Evolutionary conservation across 1,284 basidiomycete species (phyloP).

Genomic region (Ustilago tritici): DNA sequence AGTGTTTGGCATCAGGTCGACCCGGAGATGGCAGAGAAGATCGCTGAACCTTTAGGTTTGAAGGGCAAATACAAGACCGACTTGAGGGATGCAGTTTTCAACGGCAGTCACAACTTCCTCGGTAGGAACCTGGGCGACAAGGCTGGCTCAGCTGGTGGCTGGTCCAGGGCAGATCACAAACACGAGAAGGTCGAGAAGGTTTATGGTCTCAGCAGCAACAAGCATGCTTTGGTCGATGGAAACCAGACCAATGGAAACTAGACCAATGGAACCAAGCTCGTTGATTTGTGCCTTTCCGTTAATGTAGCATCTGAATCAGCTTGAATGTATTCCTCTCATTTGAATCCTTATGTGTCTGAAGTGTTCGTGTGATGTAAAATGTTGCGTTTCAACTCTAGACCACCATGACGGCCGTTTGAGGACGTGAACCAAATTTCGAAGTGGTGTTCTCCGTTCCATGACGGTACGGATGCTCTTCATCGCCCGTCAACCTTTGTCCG

Average conservation of each 20-base stretch:
- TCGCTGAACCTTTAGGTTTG: conserved; percentile 51
- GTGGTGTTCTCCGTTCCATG: too few species aligned
- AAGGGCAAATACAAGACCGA: conserved; percentile 51
- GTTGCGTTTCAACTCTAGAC: too few species aligned
- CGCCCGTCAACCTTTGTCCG: too few species aligned
- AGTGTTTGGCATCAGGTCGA: conserved; percentile 58
- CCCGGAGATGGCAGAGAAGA: conserved; percentile 39
- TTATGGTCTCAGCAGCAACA: conserved; percentile 27
- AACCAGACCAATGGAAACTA: conserved; percentile 15
- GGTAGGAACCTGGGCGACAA: conserved; percentile 31
- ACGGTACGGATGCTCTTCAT: too few species aligned
- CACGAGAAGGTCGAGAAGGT: conserved; percentile 24
- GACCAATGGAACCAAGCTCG: conserved; percentile 9
- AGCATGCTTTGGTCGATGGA: conserved; percentile 22
- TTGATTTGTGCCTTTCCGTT: not conserved
- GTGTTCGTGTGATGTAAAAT: too few species aligned
- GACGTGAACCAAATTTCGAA: too few species aligned
- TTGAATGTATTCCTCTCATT: not conserved
- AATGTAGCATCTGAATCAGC: not conserved
- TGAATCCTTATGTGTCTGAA: too few species aligned
- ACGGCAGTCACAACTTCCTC: conserved; percentile 57
- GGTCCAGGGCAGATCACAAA: conserved; percentile 19
- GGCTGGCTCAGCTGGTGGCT: conserved; percentile 3
- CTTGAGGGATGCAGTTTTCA: conserved; percentile 36
- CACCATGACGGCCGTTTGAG: too few species aligned